Evolutionary conservation across 768 basidiomycete genomes (phyloP).

Genomic region (Favolaschia claudopus): DNA sequence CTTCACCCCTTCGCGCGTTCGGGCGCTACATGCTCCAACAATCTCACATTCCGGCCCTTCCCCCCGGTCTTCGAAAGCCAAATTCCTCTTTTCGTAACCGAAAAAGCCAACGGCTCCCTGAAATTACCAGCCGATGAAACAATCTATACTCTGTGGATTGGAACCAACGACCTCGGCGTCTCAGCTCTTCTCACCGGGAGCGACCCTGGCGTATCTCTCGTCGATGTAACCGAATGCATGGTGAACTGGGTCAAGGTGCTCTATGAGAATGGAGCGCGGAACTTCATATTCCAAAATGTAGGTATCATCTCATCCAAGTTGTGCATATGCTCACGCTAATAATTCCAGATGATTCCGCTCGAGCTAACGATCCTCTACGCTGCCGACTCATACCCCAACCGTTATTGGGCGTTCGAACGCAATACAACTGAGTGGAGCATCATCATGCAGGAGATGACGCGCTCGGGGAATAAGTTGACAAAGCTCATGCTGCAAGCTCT

Average conservation of each 20-base stretch:
- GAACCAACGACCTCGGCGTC: slow-evolving; percentile 69
- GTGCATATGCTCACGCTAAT: not conserved
- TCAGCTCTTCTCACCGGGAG: slow-evolving; percentile 61
- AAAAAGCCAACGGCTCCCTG: slow-evolving; percentile 50
- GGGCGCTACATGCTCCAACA: slow-evolving; percentile 73
- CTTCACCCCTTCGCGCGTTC: slow-evolving; percentile 66
- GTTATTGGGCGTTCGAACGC: slow-evolving; percentile 56
- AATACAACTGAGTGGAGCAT: slow-evolving; percentile 68
- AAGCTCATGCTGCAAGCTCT: slow-evolving; percentile 57
- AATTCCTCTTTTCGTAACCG: slow-evolving; percentile 59
- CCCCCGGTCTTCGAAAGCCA: slow-evolving; percentile 67
- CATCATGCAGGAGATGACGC: slow-evolving; percentile 59
- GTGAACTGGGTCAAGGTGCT: slow-evolving; percentile 65
- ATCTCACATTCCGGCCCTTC: slow-evolving; percentile 63
- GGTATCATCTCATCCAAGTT: slow-evolving; percentile 23
- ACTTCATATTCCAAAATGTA: slow-evolving; percentile 76
- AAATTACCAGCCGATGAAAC: slow-evolving; percentile 52
- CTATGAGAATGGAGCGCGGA: slow-evolving; percentile 65
- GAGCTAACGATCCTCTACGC: slow-evolving; percentile 57
- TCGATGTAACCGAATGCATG: slow-evolving; percentile 64
- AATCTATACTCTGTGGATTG: slow-evolving; percentile 73
- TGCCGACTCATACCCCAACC: slow-evolving; percentile 53
- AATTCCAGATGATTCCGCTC: slow-evolving; percentile 63
- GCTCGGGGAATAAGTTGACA: slow-evolving; percentile 59
- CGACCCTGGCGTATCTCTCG: slow-evolving; percentile 56